Base-by-base conservation (phyloP, 805 yeast species). In the Monosporozyma aerobia region DNA sequence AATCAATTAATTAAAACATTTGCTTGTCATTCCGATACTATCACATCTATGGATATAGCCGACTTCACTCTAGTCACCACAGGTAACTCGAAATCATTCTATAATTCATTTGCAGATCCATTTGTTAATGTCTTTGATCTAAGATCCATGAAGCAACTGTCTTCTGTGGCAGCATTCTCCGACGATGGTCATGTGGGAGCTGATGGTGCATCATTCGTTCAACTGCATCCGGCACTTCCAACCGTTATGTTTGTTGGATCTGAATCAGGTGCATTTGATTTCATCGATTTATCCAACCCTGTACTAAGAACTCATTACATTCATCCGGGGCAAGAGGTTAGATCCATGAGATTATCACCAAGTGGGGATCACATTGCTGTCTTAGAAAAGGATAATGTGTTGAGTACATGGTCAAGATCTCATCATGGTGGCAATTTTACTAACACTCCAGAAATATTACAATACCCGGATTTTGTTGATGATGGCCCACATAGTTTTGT, bases 151-250 rank as follows among this genome's bases (percentile, higher is more conserved):
- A 77, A 79, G 50, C 77, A 90, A 1, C 68, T 83, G 52, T 74
- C 95, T 0, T 97, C 97, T 3, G 75, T 92, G 7, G 81, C 97
- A 3, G 81, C 97, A 3, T 89, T 90, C 62, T 90, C 95, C 78
- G 65, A 67, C 44, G 67, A 65, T 6, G 60, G 65, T 2, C 56
- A 64, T 2, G 61, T 63, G 57, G 68, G 68, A 11, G 51, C 94
- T 0, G 84, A 90, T 0, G 97, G 97, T 11, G 97, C 98, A 0
- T 77, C 86, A 9, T 86, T 78, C 63, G 94, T 85, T 1, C 77
- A 86, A 48, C 75, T 92, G 56, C 97, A 92, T 69, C 97, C 98
- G 6, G 85, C 86, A 55, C 64, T 90, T 49, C 86, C 96, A 5
- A 85, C 87, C 40, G 81, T 85, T 37, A 79, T 89, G 46, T 66